Base-by-base conservation (phyloP, 352 stramenopile genomes). In the Phytophthora pseudosyringae region DNA sequence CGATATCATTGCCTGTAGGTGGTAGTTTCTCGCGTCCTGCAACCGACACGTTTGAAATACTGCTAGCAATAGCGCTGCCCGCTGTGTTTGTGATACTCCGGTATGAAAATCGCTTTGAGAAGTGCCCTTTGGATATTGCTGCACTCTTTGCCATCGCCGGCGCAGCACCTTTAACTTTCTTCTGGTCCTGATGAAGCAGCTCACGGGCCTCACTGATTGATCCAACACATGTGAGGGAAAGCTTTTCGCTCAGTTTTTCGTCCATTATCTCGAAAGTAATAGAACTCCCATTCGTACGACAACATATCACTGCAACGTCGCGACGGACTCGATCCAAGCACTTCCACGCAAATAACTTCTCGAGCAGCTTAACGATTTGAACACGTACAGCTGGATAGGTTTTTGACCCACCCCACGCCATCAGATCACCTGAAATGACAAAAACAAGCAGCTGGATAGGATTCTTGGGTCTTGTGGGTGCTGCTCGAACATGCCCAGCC, bases 31-130 rank as follows among this genome's bases (percentile, higher is more conserved):
- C 39, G 6, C 26, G 26, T 47, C 9, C 21, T 5, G 7, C 10
- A 15, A 32, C 49, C 10, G 21, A 8, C 0, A 31, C 44, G 10
- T 11, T 71, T 18, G 21, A 28, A 2, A 15, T 25, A 6, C 35
- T 43, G 13, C 45, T 26, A 18, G 66, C 15, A 11, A 62, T 39
- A 15, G 46, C 16, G 25, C 7, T 43, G 18, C 26, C 54, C 16
- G 52, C 31, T 2, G 59, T 69, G 28, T 26, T 73, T 41, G 59
- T 64, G 16, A 65, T 55, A 38, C 71, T 89, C 7, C 73, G 49
- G 44, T 90, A 92, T 5, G 78, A 82, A 62, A 89, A 94, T 9
- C 86, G 73, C 38, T 91, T 92, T 10, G 86, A 92, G 43, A 94
- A 90, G 45, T 83, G 59, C 0, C 84, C 84, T 54, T 82, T 89